Conservation (phyloP, 2,329 filamentous ascomycete genomes). For the Gaeumannomyces tritici region DNA sequence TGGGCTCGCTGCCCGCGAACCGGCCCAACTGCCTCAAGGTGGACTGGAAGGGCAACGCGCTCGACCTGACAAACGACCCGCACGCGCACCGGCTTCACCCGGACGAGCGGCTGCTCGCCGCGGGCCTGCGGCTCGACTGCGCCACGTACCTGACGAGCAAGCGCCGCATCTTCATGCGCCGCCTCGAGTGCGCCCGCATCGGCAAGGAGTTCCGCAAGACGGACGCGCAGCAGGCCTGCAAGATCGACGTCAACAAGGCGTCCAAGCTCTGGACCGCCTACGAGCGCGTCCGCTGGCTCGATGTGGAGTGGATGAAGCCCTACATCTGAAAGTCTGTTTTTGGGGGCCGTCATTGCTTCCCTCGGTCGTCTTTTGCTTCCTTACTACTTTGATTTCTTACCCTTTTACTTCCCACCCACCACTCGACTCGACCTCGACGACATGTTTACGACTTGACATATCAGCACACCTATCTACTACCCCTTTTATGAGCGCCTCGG, state of each 20-base stretch:
- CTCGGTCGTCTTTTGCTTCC: too few relatives aligned
- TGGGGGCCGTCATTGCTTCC: too few relatives aligned
- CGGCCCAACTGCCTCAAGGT: constrained; percentile 67
- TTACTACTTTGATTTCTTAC: too few relatives aligned
- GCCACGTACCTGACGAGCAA: constrained; percentile 89
- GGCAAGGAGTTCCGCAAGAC: constrained; percentile 90
- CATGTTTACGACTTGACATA: not conserved
- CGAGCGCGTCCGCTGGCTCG: constrained; percentile 78
- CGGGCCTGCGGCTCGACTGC: constrained; percentile 72
- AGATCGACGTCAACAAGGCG: constrained; percentile 96
- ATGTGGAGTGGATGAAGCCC: constrained; percentile 35
- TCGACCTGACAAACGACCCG: constrained; percentile 67
- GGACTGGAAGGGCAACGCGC: constrained; percentile 75
- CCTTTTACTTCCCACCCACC: too few relatives aligned
- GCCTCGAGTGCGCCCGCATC: constrained; percentile 56
- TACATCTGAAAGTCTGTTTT: too few relatives aligned
- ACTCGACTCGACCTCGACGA: not conserved
- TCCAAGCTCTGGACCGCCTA: constrained; percentile 88
- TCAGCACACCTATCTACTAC: too few relatives aligned
- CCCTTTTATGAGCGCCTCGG: too few relatives aligned
- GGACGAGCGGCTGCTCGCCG: constrained; percentile 68
- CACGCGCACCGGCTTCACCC: constrained; percentile 62
- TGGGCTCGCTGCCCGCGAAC: constrained; percentile 50
- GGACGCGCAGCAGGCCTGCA: constrained; percentile 91
- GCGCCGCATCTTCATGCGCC: constrained; percentile 76